A percentile compares a stretch with the other conserved stretches of the same genome.
These are phyloP conservation scores for Saccharomyces mikatae DNA, from an alignment of 805 yeast genomes.

Conservation along the genomic window DNA sequence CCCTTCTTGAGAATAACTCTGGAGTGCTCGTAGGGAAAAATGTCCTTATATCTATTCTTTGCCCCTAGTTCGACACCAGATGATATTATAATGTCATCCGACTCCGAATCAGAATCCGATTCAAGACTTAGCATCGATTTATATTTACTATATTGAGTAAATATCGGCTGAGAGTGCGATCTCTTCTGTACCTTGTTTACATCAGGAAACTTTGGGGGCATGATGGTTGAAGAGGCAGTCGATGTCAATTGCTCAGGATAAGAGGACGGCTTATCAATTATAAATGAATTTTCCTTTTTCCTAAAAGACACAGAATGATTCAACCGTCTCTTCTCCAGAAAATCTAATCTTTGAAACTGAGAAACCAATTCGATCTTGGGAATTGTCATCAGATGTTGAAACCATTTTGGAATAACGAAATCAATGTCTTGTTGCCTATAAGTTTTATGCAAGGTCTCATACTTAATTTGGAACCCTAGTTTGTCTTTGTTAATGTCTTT, in stretches of 20 bases:
- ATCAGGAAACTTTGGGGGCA: not conserved
- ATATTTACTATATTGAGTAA: not conserved
- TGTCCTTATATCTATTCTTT: slow-evolving; percentile 83
- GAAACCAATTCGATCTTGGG: slow-evolving; percentile 31
- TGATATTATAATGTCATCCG: slow-evolving; percentile 38
- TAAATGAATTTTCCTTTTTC: not conserved
- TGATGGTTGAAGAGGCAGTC: slow-evolving; percentile 1
- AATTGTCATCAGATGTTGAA: slow-evolving; percentile 26
- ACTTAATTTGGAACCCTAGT: slow-evolving; percentile 22
- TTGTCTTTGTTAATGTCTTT: slow-evolving; percentile 9
- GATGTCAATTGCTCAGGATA: not conserved
- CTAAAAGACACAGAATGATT: slow-evolving; percentile 27
- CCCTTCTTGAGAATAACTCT: slow-evolving; percentile 51
- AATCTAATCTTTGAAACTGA: slow-evolving; percentile 59
- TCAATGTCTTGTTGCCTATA: slow-evolving; percentile 15
- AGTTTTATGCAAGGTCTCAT: slow-evolving; percentile 8
- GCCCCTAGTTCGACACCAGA: slow-evolving; percentile 75
- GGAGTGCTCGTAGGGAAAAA: slow-evolving; percentile 79
- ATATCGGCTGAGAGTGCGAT: slow-evolving; percentile 18
- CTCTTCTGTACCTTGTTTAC: slow-evolving; percentile 8
- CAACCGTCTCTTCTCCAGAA: slow-evolving; percentile 60
- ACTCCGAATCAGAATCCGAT: slow-evolving; percentile 6
- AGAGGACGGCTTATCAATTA: not conserved
- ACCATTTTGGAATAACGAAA: slow-evolving; percentile 47
- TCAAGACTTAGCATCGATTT: not conserved